phyloP scores from a whole-genome alignment of 768 basidiomycete genomes.

The Phlebiopsis flavidoalba region DNA sequence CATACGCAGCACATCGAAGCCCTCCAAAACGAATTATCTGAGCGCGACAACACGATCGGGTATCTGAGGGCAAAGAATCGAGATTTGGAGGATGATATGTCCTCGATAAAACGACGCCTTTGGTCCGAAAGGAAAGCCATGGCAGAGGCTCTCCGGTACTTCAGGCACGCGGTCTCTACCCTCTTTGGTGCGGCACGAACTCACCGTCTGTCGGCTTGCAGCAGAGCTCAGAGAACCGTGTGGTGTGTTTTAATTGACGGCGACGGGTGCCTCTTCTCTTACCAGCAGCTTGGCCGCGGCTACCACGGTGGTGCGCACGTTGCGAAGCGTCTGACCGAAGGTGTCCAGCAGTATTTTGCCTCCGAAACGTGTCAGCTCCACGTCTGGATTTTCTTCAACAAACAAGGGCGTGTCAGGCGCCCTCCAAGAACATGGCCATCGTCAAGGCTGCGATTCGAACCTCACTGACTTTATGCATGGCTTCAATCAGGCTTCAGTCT shows the following conservation, averaged over 20 bases:
- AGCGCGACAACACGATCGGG: conserved; percentile 12
- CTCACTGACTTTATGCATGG: conserved; percentile 66
- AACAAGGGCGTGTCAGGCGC: conserved; percentile 52
- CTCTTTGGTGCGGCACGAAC: not conserved
- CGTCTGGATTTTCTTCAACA: conserved; percentile 62
- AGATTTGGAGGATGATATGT: not conserved
- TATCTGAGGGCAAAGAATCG: conserved; percentile 1
- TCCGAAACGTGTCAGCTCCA: conserved; percentile 41
- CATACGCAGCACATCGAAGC: conserved; percentile 12
- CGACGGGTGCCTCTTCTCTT: conserved; percentile 55
- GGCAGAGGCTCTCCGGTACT: not conserved
- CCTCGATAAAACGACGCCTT: not conserved
- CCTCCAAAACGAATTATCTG: conserved; percentile 36
- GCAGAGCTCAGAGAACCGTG: conserved; percentile 29
- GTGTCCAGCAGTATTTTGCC: conserved; percentile 21
- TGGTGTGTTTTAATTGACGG: conserved; percentile 56
- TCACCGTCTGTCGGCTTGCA: not conserved
- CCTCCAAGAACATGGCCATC: conserved; percentile 32
- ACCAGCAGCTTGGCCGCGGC: conserved; percentile 48
- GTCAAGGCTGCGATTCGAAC: conserved; percentile 29
- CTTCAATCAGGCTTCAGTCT: conserved; percentile 66
- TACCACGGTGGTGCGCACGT: conserved; percentile 53
- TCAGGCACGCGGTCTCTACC: not conserved
- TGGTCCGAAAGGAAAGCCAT: not conserved
- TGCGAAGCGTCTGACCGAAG: conserved; percentile 40